phyloP scores from a whole-genome alignment of 768 basidiomycete species.

The Suillus subaureus region DNA sequence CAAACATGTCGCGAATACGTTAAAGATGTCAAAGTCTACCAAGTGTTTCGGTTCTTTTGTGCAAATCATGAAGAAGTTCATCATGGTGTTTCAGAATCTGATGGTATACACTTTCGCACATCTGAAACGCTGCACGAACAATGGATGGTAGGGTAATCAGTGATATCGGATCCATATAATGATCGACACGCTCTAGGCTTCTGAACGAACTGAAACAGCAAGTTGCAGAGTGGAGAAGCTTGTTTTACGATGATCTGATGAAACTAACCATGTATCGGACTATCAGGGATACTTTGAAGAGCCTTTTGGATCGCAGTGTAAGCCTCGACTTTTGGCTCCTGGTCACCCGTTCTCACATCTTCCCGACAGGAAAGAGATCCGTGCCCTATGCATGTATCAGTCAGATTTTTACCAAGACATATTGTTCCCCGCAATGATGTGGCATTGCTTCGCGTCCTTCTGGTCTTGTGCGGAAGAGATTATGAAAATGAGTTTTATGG shows the following conservation, averaged over 20 bases:
- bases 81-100: conserved; percentile 19
- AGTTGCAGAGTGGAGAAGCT: conserved; percentile 18
- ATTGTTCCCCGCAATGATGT: not conserved
- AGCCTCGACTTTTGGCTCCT: not conserved
- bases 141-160: conserved; percentile 10
- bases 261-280: not conserved
- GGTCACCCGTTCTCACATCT: not conserved
- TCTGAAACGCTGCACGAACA: conserved; percentile 17
- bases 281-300: not conserved
- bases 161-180: not conserved
- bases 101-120: conserved; percentile 29
- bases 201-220: conserved; percentile 8
- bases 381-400: not conserved
- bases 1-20: conserved; percentile 16
- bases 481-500: conserved; percentile 16
- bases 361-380: not conserved
- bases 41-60: conserved; percentile 14
- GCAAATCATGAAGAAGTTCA: not conserved
- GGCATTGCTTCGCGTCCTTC: conserved; percentile 4
- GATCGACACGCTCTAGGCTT: not conserved
- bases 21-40: conserved; percentile 19
- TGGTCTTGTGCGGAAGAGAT: conserved; percentile 23
- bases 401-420: not conserved
- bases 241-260: conserved; percentile 1
- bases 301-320: not conserved